Percentiles rank a stretch among this genome's conserved stretches.
These are phyloP conservation scores for Phytophthora pistaciae DNA, from an alignment of 352 stramenopile genomes.

Conservation along the genomic window DNA sequence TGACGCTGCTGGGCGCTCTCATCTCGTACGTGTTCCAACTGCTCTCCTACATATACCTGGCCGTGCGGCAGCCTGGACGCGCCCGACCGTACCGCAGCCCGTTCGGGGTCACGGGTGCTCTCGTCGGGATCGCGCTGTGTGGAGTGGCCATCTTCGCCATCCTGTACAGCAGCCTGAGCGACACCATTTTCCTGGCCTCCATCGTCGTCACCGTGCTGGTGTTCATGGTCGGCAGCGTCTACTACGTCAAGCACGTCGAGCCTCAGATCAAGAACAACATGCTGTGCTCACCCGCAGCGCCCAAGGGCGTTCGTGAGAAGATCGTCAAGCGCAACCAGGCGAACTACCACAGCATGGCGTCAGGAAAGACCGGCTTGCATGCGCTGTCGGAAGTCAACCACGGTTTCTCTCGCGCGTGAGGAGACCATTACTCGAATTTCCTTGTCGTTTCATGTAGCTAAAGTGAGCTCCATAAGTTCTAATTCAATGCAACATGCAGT, in stretches of 20 bases:
- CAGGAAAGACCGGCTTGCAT: not conserved
- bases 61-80: slow-evolving; percentile 49
- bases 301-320: slow-evolving; percentile 41
- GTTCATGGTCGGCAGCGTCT: slow-evolving; percentile 55
- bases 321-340: slow-evolving; percentile 26
- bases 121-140: slow-evolving; percentile 60
- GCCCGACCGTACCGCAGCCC: slow-evolving; percentile 65
- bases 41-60: slow-evolving; percentile 62
- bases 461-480: not conserved
- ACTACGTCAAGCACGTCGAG: slow-evolving; percentile 49
- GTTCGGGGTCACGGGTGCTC: slow-evolving; percentile 60
- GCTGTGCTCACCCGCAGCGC: slow-evolving; percentile 21
- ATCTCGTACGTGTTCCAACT: slow-evolving; percentile 81
- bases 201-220: slow-evolving; percentile 58
- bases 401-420: not conserved
- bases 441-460: not conserved
- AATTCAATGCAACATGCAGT: too few relatives aligned
- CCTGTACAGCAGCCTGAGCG: slow-evolving; percentile 60
- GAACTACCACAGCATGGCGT: not conserved
- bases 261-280: slow-evolving; percentile 33
- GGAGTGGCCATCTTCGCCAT: slow-evolving; percentile 56
- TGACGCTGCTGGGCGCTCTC: slow-evolving; percentile 52
- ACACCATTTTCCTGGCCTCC: slow-evolving; percentile 69
- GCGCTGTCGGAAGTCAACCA: not conserved
- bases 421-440: too few relatives aligned